These are phyloP conservation scores for Candida endomychidarum DNA, from an alignment of 805 yeast species.

Conservation along the genomic window DNA sequence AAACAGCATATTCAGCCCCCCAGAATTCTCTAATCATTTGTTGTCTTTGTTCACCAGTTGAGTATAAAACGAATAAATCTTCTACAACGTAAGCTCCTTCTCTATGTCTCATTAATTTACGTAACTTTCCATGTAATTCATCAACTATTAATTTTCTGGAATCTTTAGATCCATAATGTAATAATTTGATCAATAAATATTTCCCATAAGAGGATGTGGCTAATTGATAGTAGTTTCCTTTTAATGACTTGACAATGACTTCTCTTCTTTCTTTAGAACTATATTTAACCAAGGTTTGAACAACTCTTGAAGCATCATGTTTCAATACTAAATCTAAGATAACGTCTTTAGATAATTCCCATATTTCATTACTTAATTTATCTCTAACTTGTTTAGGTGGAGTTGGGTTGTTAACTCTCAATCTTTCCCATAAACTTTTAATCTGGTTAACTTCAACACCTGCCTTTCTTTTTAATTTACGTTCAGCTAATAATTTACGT, in stretches of 20 bases:
- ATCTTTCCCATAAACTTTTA: conserved; percentile 85
- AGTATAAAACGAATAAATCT: conserved; percentile 82
- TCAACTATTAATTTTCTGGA: conserved; percentile 72
- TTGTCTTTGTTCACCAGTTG: conserved; percentile 78
- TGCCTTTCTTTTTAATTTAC: conserved; percentile 85
- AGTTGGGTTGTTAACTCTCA: conserved; percentile 82
- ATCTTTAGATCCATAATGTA: conserved; percentile 88
- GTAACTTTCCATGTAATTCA: conserved; percentile 86
- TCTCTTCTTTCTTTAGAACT: conserved; percentile 78
- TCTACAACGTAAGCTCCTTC: conserved; percentile 98
- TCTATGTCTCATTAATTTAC: conserved; percentile 92
- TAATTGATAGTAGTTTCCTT: conserved; percentile 73
- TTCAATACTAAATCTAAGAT: conserved; percentile 84
- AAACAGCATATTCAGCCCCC: conserved; percentile 93
- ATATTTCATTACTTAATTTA: conserved; percentile 76
- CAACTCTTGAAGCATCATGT: conserved; percentile 95
- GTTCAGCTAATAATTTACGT: conserved; percentile 69
- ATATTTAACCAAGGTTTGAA: conserved; percentile 88
- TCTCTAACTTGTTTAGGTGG: conserved; percentile 75
- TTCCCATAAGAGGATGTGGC: conserved; percentile 95
- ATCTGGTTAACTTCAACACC: conserved; percentile 83
- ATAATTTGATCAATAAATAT: conserved; percentile 79
- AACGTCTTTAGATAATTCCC: conserved; percentile 77
- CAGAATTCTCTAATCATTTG: conserved; percentile 95
- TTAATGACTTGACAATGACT: conserved; percentile 62